phyloP scores from a whole-genome alignment of 768 basidiomycete species.

The Trametes cinnabarina region DNA sequence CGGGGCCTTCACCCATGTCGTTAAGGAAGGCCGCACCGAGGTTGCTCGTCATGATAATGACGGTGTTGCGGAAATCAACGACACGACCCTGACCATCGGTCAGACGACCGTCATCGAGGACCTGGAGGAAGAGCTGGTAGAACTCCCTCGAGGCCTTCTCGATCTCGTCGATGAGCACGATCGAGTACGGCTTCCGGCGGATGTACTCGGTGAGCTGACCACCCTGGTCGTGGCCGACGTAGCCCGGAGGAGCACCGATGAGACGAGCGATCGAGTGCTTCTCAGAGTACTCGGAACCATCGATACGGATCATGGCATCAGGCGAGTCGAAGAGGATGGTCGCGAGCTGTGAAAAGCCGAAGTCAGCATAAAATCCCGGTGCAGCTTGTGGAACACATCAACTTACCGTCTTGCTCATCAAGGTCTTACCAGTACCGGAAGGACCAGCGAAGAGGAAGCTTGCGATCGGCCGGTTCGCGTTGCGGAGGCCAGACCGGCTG shows the following conservation, averaged over 20 bases:
- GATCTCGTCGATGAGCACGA: conserved; percentile 83
- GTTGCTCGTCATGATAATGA: conserved; percentile 95
- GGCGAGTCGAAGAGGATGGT: conserved; percentile 86
- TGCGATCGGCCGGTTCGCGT: conserved; percentile 84
- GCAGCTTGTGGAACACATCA: background rate
- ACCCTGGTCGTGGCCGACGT: conserved; percentile 87
- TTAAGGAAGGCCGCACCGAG: conserved; percentile 76
- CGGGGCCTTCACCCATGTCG: conserved; percentile 70
- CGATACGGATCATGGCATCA: conserved; percentile 89
- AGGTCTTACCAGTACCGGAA: conserved; percentile 87
- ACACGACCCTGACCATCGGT: conserved; percentile 93
- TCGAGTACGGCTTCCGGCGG: conserved; percentile 85
- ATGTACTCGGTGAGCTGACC: conserved; percentile 94
- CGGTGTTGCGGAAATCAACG: conserved; percentile 85
- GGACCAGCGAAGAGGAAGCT: conserved; percentile 93
- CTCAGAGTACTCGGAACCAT: conserved; percentile 91
- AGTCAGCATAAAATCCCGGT: background rate
- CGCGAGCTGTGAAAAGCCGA: conserved; percentile 60
- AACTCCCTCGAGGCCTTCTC: conserved; percentile 86
- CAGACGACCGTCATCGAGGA: conserved; percentile 88
- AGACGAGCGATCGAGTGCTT: conserved; percentile 72
- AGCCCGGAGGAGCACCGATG: conserved; percentile 78
- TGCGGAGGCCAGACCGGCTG: conserved; percentile 90
- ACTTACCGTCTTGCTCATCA: conserved; percentile 84
- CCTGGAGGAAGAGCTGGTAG: conserved; percentile 72